Conservation (phyloP, 176 grass and related monocot species). For the Musa troglodytarum region DNA sequence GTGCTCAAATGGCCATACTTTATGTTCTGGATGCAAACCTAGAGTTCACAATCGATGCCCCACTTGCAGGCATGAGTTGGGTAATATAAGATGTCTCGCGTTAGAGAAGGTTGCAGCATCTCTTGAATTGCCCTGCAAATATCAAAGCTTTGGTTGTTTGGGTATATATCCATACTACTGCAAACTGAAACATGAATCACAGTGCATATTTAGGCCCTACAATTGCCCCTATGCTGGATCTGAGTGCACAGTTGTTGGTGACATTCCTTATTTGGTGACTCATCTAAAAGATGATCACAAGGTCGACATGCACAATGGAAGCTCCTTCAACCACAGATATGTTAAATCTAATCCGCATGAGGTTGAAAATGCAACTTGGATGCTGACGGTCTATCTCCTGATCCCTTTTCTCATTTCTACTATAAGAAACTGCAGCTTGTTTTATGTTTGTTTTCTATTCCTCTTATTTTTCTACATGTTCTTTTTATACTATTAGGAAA, state of each 20-base stretch:
- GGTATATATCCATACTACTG: slow-evolving; percentile 89
- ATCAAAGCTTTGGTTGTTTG: slow-evolving; percentile 78
- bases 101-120: slow-evolving; percentile 85
- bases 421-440: no score
- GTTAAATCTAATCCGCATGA: slow-evolving; percentile 90
- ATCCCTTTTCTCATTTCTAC: no score
- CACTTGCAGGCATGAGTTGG: slow-evolving; percentile 86
- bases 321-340: slow-evolving; percentile 90
- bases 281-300: slow-evolving; percentile 96
- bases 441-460: background rate
- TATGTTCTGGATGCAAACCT: slow-evolving; percentile 87
- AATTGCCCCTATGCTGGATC: slow-evolving; percentile 89
- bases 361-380: slow-evolving; percentile 95
- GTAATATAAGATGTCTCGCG: slow-evolving; percentile 90
- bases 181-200: slow-evolving; percentile 91
- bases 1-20: slow-evolving; percentile 91
- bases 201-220: slow-evolving; percentile 71
- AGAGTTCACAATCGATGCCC: slow-evolving; percentile 89
- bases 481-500: no score
- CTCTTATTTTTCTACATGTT: background rate
- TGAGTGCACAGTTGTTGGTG: slow-evolving; percentile 76
- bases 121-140: slow-evolving; percentile 86
- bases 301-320: slow-evolving; percentile 93
- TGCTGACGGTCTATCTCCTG: slow-evolving; percentile 61
- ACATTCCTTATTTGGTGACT: slow-evolving; percentile 64